A percentile compares a stretch with the other conserved stretches of the same genome.
phyloP scores from a whole-genome alignment of 371 early-diverging fungal genomes.

The Zychaea mexicana region DNA sequence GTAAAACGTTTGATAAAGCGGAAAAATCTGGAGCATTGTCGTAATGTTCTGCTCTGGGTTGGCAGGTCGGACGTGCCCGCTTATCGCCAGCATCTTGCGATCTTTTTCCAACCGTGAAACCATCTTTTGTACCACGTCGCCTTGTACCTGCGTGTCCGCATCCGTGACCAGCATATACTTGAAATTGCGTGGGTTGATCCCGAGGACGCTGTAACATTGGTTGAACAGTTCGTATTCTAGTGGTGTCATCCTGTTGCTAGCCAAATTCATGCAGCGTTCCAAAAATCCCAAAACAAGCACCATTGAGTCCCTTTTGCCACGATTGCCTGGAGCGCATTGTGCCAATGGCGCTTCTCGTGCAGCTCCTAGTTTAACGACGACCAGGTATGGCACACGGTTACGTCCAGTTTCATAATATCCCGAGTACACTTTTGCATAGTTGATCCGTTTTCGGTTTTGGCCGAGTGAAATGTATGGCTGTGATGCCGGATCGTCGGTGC shows the following conservation, averaged over 20 bases:
- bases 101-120: slow-evolving; percentile 41
- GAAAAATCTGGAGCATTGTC: slow-evolving; percentile 55
- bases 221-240: slow-evolving; percentile 50
- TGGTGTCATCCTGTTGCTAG: slow-evolving; percentile 40
- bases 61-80: slow-evolving; percentile 51
- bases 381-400: slow-evolving; percentile 50
- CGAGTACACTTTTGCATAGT: slow-evolving; percentile 47
- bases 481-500: slow-evolving; percentile 35
- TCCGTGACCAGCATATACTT: slow-evolving; percentile 50
- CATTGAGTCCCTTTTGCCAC: slow-evolving; percentile 52
- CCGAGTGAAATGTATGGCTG: slow-evolving; percentile 44
- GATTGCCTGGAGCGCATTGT: slow-evolving; percentile 34
- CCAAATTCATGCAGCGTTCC: slow-evolving; percentile 50
- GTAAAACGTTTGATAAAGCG: slow-evolving; percentile 40
- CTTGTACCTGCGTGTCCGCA: slow-evolving; percentile 45
- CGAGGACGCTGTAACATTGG: slow-evolving; percentile 46
- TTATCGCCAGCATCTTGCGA: slow-evolving; percentile 41
- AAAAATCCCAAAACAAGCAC: slow-evolving; percentile 41
- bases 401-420: slow-evolving; percentile 49
- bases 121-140: slow-evolving; percentile 32
- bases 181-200: slow-evolving; percentile 49
- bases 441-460: slow-evolving; percentile 28
- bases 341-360: slow-evolving; percentile 18
- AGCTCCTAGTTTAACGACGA: slow-evolving; percentile 46
- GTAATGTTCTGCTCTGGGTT: slow-evolving; percentile 48